Percentiles rank a stretch among this genome's conserved stretches.
These are phyloP conservation scores for Mycena sanguinolenta DNA, from an alignment of 768 basidiomycete genomes.

Conservation along the genomic window DNA sequence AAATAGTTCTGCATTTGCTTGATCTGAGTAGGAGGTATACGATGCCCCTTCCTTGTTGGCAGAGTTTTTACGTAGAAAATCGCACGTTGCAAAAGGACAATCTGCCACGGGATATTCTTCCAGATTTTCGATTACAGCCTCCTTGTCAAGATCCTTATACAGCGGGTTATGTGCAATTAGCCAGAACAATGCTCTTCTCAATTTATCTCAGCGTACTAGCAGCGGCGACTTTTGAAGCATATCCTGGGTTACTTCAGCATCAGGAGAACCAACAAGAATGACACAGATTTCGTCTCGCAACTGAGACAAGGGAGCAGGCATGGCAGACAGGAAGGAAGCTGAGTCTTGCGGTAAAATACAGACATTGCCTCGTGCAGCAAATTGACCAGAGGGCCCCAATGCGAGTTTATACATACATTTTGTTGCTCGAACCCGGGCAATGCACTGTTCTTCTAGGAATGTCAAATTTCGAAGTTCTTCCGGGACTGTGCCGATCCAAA, in stretches of 20 bases:
- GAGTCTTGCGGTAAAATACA: constrained; percentile 39
- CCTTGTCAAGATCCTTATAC: constrained; percentile 33
- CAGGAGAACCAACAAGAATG: constrained; percentile 39
- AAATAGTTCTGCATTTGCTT: constrained; percentile 33
- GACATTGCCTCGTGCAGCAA: constrained; percentile 39
- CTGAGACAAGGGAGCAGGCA: constrained; percentile 33
- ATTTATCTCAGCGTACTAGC: constrained; percentile 25
- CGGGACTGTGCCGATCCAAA: constrained; percentile 38
- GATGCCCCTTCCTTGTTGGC: constrained; percentile 30
- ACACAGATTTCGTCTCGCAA: constrained; percentile 39
- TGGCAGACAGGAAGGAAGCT: constrained; percentile 2
- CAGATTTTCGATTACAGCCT: constrained; percentile 5
- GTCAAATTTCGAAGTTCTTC: constrained; percentile 31
- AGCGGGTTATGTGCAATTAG: constrained; percentile 34
- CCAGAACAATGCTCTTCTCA: constrained; percentile 22
- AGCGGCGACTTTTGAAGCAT: constrained; percentile 34
- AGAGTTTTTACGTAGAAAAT: constrained; percentile 24
- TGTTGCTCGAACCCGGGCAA: constrained; percentile 28
- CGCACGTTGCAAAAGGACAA: constrained; percentile 18
- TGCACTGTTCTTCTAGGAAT: constrained; percentile 41
- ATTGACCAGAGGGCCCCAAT: constrained; percentile 35
- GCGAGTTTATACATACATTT: constrained; percentile 37
- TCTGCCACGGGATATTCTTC: constrained; percentile 16
- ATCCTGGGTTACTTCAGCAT: constrained; percentile 32
- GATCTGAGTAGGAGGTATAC: constrained; percentile 32